These are phyloP conservation scores for Trametes punicea DNA, from an alignment of 768 basidiomycete genomes.

Conservation along the genomic window DNA sequence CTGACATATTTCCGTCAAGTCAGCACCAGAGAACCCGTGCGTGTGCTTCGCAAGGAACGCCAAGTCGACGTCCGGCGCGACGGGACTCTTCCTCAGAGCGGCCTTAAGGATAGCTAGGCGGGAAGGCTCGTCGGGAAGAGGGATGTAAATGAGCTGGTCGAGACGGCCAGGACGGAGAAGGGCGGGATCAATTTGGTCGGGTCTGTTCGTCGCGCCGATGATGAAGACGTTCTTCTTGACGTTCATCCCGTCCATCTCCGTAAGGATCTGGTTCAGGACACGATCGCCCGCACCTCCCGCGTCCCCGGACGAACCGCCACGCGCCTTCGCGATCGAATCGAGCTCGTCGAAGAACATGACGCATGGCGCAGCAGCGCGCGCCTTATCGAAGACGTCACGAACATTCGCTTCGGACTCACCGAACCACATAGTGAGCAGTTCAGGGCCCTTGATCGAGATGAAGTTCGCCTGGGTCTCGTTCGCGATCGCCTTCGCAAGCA, in stretches of 20 bases:
- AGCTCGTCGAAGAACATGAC: conserved; percentile 99
- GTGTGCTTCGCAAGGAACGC: conserved; percentile 85
- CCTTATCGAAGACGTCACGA: conserved; percentile 99
- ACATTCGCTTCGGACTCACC: conserved; percentile 99
- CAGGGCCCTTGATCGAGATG: conserved; percentile 99
- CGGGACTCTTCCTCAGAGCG: conserved; percentile 86
- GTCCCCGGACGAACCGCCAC: conserved; percentile 83
- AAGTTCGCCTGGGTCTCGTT: conserved; percentile 99
- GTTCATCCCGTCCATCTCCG: conserved; percentile 99
- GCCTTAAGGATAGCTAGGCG: conserved; percentile 91
- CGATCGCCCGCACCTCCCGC: conserved; percentile 96
- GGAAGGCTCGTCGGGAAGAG: conserved; percentile 91
- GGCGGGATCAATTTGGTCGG: conserved; percentile 93
- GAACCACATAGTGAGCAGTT: conserved; percentile 99
- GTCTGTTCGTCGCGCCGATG: conserved; percentile 95
- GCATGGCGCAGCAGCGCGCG: conserved; percentile 97
- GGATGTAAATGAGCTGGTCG: conserved; percentile 99
- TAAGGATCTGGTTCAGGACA: conserved; percentile 94
- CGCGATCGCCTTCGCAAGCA: conserved; percentile 98
- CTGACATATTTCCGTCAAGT: conserved; percentile 99
- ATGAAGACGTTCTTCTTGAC: conserved; percentile 99
- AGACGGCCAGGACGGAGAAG: conserved; percentile 96
- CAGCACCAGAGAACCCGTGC: conserved; percentile 98
- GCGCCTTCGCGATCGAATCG: conserved; percentile 97
- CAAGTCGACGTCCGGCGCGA: conserved; percentile 80